Conservation (phyloP, 2,329 filamentous ascomycete species). For the Cylindrodendrum hubeiense region DNA sequence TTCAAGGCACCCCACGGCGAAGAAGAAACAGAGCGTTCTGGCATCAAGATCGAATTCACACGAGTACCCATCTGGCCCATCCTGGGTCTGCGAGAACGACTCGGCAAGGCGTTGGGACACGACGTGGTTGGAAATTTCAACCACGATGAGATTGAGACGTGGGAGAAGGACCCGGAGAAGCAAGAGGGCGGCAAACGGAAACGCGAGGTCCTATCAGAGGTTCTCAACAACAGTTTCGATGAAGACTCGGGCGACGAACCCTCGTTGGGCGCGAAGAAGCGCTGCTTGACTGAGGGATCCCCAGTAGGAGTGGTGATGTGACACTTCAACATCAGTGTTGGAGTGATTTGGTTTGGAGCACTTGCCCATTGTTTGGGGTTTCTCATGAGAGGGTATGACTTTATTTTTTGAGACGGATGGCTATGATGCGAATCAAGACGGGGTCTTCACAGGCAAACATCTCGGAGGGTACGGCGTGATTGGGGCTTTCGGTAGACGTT, state of each 20-base stretch:
- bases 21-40: slow-evolving; percentile 43
- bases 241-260: slow-evolving; percentile 51
- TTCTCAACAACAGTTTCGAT: slow-evolving; percentile 57
- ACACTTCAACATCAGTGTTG: neutral
- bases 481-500: slow-evolving; percentile 6
- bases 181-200: slow-evolving; percentile 48
- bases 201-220: slow-evolving; percentile 51
- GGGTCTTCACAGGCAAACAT: slow-evolving; percentile 21
- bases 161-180: slow-evolving; percentile 55
- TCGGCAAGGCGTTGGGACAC: slow-evolving; percentile 64
- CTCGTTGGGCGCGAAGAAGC: slow-evolving; percentile 48
- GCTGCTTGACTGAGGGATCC: slow-evolving; percentile 47
- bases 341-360: slow-evolving; percentile 11
- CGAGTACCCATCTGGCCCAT: slow-evolving; percentile 67
- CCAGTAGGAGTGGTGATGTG: slow-evolving; percentile 48
- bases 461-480: slow-evolving; percentile 12
- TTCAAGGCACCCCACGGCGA: slow-evolving; percentile 50
- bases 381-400: slow-evolving; percentile 25
- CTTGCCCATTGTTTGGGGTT: slow-evolving; percentile 2
- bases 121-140: slow-evolving; percentile 62
- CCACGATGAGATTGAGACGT: slow-evolving; percentile 58
- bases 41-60: slow-evolving; percentile 61
- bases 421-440: slow-evolving; percentile 21
- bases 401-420: slow-evolving; percentile 20
- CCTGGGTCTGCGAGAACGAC: slow-evolving; percentile 65